Conservation (phyloP, 371 early-diverging fungal genomes). For the Blyttiomyces sp. region DNA sequence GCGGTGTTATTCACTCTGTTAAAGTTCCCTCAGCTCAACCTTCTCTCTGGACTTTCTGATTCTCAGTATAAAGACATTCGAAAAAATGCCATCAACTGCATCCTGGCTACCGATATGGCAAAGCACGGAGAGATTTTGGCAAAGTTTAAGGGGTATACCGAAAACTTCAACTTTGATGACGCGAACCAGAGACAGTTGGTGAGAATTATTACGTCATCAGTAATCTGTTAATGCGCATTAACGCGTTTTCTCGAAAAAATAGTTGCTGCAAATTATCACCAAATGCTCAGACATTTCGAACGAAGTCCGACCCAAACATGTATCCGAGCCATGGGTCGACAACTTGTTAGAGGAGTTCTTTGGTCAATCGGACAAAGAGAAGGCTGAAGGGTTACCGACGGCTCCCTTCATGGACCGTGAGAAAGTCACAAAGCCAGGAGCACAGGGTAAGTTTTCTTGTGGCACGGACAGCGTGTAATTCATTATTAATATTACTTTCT, state of each 20-base stretch:
- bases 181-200: conserved; percentile 42
- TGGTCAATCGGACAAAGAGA: conserved; percentile 51
- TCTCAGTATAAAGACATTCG: conserved; percentile 40
- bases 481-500: conserved; percentile 47
- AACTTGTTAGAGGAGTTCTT: conserved; percentile 55
- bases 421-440: conserved; percentile 51
- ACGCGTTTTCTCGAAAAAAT: background rate
- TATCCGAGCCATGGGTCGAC: conserved; percentile 62
- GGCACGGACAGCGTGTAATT: background rate
- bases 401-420: conserved; percentile 60
- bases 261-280: conserved; percentile 50
- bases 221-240: background rate
- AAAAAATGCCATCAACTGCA: conserved; percentile 46
- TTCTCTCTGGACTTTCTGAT: conserved; percentile 36
- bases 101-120: conserved; percentile 57
- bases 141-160: conserved; percentile 40
- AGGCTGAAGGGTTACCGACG: conserved; percentile 49
- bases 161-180: conserved; percentile 43
- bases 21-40: conserved; percentile 36
- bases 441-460: conserved; percentile 33
- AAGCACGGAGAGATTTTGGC: conserved; percentile 51
- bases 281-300: conserved; percentile 56
- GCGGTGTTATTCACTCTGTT: conserved; percentile 52
- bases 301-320: conserved; percentile 46
- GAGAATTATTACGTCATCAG: background rate